Evolutionary conservation across 192 early-diverging fungal genomes (phyloP).

Genomic region (Gryganskiella cystojenkinii): DNA sequence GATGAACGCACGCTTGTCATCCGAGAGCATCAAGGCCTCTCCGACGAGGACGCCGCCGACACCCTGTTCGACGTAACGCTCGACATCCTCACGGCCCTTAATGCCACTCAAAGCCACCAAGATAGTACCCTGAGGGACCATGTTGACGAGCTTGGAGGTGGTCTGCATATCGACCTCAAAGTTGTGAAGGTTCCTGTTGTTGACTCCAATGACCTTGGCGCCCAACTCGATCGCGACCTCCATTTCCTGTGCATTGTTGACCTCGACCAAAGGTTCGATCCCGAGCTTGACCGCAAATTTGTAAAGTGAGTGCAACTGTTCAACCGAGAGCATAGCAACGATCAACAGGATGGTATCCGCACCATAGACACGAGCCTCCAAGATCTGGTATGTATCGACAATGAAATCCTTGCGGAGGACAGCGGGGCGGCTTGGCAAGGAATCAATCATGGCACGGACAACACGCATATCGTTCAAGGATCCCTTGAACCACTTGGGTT

Average conservation of each 20-base stretch:
- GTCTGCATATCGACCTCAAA: slow-evolving; percentile 95
- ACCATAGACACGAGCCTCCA: slow-evolving; percentile 94
- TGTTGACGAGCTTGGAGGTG: slow-evolving; percentile 79
- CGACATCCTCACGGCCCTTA: slow-evolving; percentile 81
- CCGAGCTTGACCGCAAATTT: slow-evolving; percentile 79
- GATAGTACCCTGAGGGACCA: slow-evolving; percentile 80
- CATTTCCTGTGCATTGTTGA: slow-evolving; percentile 94
- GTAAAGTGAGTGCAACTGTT: slow-evolving; percentile 75
- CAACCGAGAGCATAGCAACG: slow-evolving; percentile 89
- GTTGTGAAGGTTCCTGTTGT: slow-evolving; percentile 97
- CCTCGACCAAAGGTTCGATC: slow-evolving; percentile 99
- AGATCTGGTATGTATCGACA: slow-evolving; percentile 94
- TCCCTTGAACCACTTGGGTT: slow-evolving; percentile 99
- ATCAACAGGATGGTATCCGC: slow-evolving; percentile 97
- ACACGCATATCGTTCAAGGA: slow-evolving; percentile 89
- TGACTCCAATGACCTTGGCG: slow-evolving; percentile 94
- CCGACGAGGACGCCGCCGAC: slow-evolving; percentile 91
- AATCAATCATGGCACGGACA: slow-evolving; percentile 78
- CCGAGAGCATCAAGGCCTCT: slow-evolving; percentile 92
- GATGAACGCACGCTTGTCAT: slow-evolving; percentile 82
- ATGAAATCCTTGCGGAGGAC: slow-evolving; percentile 98
- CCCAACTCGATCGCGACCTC: slow-evolving; percentile 81
- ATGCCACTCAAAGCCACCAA: slow-evolving; percentile 96
- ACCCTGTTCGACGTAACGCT: slow-evolving; percentile 79
- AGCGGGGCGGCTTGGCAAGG: slow-evolving; percentile 81